phyloP scores from a whole-genome alignment of 169 alveolate genomes.

The Besnoitia besnoiti region DNA sequence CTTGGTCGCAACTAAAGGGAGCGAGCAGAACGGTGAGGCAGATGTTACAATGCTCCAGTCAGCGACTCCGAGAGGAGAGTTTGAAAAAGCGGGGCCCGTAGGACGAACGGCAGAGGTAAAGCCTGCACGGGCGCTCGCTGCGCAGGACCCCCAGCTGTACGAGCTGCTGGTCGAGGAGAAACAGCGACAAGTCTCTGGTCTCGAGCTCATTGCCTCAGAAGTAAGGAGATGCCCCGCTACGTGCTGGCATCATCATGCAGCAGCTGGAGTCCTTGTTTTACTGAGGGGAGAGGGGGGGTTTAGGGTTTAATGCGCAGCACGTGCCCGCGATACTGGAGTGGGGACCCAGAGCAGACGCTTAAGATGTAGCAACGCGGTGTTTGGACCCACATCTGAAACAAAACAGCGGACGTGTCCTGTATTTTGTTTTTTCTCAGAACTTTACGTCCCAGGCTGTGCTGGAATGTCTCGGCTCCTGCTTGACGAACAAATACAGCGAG shows the following conservation, averaged over 20 bases:
- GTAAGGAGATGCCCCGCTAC: slow-evolving; percentile 51
- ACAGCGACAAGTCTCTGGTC: slow-evolving; percentile 80
- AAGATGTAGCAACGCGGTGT: too few species aligned
- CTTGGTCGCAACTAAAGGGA: not conserved
- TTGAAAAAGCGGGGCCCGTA: not conserved
- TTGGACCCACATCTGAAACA: too few species aligned
- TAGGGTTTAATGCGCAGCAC: too few species aligned
- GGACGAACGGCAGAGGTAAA: not conserved
- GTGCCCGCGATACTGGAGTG: not conserved
- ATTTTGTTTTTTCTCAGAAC: slow-evolving; percentile 45
- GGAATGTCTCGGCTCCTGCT: slow-evolving; percentile 91
- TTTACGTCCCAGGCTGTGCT: slow-evolving; percentile 80
- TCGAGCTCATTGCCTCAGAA: slow-evolving; percentile 87
- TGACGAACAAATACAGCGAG: slow-evolving; percentile 95
- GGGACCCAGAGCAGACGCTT: too few species aligned
- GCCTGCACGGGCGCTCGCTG: not conserved
- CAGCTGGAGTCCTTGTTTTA: not conserved
- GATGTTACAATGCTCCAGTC: not conserved
- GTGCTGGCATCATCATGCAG: not conserved
- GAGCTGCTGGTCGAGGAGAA: slow-evolving; percentile 81
- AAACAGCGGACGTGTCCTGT: too few species aligned
- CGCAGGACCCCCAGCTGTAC: slow-evolving; percentile 82
- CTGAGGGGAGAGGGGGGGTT: not conserved
- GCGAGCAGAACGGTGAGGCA: not conserved
- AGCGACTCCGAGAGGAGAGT: not conserved